Evolutionary conservation across 345 rosid species (phyloP).

Genomic region (Brassica carinata): DNA sequence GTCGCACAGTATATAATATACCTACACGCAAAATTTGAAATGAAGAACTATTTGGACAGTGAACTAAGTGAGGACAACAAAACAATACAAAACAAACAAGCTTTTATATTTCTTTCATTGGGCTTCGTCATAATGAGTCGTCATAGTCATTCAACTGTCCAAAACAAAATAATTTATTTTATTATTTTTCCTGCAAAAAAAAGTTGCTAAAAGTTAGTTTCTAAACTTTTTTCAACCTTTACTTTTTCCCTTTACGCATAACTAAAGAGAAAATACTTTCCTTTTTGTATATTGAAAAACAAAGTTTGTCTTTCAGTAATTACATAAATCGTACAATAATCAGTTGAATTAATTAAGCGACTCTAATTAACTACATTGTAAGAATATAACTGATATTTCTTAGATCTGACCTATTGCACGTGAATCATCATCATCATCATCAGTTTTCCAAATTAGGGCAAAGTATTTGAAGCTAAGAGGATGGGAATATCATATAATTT

Average conservation of each 20-base stretch:
- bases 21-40: constrained; percentile 26
- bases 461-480: constrained; percentile 13
- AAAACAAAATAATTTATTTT: constrained; percentile 1
- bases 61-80: constrained; percentile 41
- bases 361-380: not conserved
- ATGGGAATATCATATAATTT: constrained; percentile 19
- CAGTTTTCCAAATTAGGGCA: constrained; percentile 30
- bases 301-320: not conserved
- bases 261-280: not conserved
- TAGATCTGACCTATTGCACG: constrained; percentile 25
- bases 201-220: constrained; percentile 37
- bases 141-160: constrained; percentile 44
- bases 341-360: not conserved
- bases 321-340: not conserved
- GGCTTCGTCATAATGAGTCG: constrained; percentile 42
- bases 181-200: not conserved
- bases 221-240: constrained; percentile 31
- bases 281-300: not conserved
- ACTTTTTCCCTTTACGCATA: constrained; percentile 24
- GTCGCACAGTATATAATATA: not conserved
- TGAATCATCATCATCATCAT: constrained; percentile 24
- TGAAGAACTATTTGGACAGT: constrained; percentile 34
- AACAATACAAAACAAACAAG: constrained; percentile 40
- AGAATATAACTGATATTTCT: not conserved
- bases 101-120: constrained; percentile 39